Percentiles rank a stretch among this genome's conserved stretches.
phyloP scores from a whole-genome alignment of 2,329 filamentous ascomycete species.

The Thelonectria olida region DNA sequence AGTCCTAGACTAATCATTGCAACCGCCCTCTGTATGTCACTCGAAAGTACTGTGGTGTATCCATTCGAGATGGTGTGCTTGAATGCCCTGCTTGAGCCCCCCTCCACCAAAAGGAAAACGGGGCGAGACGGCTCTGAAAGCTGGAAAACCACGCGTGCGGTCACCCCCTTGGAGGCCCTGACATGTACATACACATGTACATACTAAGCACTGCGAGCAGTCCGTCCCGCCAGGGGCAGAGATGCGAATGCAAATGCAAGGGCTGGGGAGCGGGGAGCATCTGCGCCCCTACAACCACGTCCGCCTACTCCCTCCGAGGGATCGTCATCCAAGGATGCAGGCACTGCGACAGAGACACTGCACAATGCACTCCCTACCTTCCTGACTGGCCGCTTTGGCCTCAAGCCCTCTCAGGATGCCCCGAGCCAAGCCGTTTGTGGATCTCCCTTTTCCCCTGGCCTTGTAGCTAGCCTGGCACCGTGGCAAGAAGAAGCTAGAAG shows the following conservation, averaged over 20 bases:
- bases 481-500: slow-evolving; percentile 28
- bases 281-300: neutral
- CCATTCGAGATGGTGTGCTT: neutral
- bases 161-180: neutral
- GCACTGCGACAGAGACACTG: neutral
- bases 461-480: slow-evolving; percentile 5
- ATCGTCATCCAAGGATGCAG: neutral
- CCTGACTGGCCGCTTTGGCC: neutral
- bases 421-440: slow-evolving; percentile 12
- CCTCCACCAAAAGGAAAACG: slow-evolving; percentile 23
- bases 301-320: neutral
- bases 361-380: neutral
- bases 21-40: neutral
- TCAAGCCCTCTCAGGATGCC: slow-evolving; percentile 1
- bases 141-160: slow-evolving; percentile 36
- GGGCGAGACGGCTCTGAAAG: neutral
- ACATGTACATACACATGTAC: neutral
- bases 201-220: neutral
- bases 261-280: neutral
- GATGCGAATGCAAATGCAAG: neutral
- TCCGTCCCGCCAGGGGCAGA: slow-evolving; percentile 21
- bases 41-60: neutral
- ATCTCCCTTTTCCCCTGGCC: slow-evolving; percentile 6
- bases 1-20: neutral
- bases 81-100: slow-evolving; percentile 12